Evolutionary conservation across 2,329 filamentous ascomycete species (phyloP), one percentile per base, ranked within the genome.

Genomic region (Trichothecium sympodiale): DNA sequence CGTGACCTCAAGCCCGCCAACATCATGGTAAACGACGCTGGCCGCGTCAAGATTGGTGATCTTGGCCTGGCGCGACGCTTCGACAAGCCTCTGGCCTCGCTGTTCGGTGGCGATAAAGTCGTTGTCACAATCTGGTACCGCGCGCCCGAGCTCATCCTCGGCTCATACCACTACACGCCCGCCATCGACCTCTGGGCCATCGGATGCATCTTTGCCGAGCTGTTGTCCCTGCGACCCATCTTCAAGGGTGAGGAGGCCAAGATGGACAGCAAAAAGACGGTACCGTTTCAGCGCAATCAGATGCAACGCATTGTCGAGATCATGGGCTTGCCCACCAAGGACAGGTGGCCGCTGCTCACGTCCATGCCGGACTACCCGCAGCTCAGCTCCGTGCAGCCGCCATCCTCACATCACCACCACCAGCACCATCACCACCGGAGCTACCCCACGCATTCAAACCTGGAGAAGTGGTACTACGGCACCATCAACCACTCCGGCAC

Each of bases 121-220:
- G 91, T 98, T 35, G 91, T 98, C 12, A 98, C 91, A 0, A 98
- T 98, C 43, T 98, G 91, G 91, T 98, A 98, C 52, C 84, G 91
- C 16, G 91, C 91, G 0, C 91, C 91, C 0, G 91, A 98, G 57
- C 70, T 98, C 4, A 74, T 98, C 2, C 75, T 98, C 3, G 91
- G 91, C 3, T 86, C 81, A 34, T 75, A 84, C n/a, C 91, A 98
- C 57, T 98, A 98, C 61, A 96, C 91, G 0, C 88, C 91, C 0
- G 89, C 91, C 16, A 86, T 98, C 44, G 91, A 98, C 56, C 78
- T 96, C 58, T 98, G 91, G 91, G 91, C 91, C 3, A 79, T 98
- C 1, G 91, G 91, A 1, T 98, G 91, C 57, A 98, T 98, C 50
- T 96, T 98, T 52, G 91, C 91, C 3, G 91, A 98, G 56, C 67